Evolutionary conservation across 1,284 basidiomycete species (phyloP), one percentile per base, ranked within the genome.

Genomic region (Melampsora americana): DNA sequence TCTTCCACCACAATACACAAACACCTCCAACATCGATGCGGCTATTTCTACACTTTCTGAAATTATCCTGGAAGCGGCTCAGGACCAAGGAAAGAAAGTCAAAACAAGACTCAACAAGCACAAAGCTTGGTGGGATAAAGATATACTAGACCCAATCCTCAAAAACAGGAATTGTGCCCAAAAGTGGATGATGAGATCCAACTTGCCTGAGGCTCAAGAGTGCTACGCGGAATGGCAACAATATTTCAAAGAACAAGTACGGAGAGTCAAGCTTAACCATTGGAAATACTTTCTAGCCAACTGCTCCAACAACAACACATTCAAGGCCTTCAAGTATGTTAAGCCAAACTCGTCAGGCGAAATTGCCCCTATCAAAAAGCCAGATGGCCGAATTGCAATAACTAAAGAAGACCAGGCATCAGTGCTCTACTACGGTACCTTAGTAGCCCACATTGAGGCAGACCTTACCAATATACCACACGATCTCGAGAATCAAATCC

Each of bases 91-190:
- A 2, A 56, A 60, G 3, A 35, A 18, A 30, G 35, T 69, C 20
- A 16, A n/a, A 9, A n/a, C 4, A 0, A 16, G 32, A 26, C 18
- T 32, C 7, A 18, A 32, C 32, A 32, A 26, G 20, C 16, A 46
- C 68, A 69, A 59, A 39, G 9, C 50, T 5, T 60, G 50, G 68
- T 69, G 68, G 68, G 28, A 59, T 30, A n/a, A 56, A 39, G 53
- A 30, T 7, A 56, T 26, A 9, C 53, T 69, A 23, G 35, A 60
- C 23, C 50, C 48, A 6, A 6, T 69, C 20, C 16, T 69, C 53
- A 35, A 60, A 23, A 30, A 32, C 5, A 1, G 28, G 7, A 69
- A 69, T 26, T 4, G 7, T 7, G 53, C 56, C 2, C 14, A 30
- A 14, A 23, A 1, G 12, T 56, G 53, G 53, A 70, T 69, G 68